Conservation (phyloP, 2,329 filamentous ascomycete genomes). For the Arthrobotrys megalospora region DNA sequence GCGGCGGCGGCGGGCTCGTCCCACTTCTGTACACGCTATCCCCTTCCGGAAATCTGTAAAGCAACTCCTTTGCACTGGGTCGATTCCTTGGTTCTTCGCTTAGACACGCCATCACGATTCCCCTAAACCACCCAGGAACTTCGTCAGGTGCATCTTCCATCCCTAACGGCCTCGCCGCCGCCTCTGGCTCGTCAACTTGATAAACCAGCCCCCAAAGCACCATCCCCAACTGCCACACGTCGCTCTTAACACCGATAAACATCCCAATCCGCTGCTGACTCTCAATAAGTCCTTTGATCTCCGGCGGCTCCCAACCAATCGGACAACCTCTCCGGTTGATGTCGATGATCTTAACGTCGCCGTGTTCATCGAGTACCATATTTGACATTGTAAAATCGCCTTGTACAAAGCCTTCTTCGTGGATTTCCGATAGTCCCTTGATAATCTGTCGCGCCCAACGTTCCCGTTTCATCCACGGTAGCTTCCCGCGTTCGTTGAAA, state of each 20-base stretch:
- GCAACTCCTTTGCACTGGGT: slow-evolving; percentile 79
- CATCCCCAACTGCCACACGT: slow-evolving; percentile 97
- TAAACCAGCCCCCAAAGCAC: slow-evolving; percentile 92
- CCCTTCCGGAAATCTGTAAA: slow-evolving; percentile 76
- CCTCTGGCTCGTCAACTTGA: slow-evolving; percentile 90
- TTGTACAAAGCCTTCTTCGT: slow-evolving; percentile 96
- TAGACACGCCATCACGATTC: slow-evolving; percentile 82
- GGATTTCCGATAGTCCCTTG: slow-evolving; percentile 88
- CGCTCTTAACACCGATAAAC: slow-evolving; percentile 98
- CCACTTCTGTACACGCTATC: slow-evolving; percentile 29
- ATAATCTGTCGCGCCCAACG: slow-evolving; percentile 94
- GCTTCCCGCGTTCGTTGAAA: slow-evolving; percentile 76
- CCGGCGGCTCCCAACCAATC: slow-evolving; percentile 96
- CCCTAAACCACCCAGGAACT: slow-evolving; percentile 84
- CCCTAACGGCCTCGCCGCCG: slow-evolving; percentile 78
- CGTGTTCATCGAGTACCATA: slow-evolving; percentile 88
- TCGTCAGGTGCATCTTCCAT: slow-evolving; percentile 73
- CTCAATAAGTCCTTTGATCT: slow-evolving; percentile 86
- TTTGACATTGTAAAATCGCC: slow-evolving; percentile 98
- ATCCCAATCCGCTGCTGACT: slow-evolving; percentile 92
- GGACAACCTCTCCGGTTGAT: slow-evolving; percentile 98
- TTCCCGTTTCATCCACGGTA: slow-evolving; percentile 81
- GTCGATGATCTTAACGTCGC: slow-evolving; percentile 96
- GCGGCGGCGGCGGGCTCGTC: slow-evolving; percentile 27
- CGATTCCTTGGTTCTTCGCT: slow-evolving; percentile 80